A percentile compares a stretch with the other conserved stretches of the same genome.
phyloP scores from a whole-genome alignment of 2,329 filamentous ascomycete genomes.

The Colletotrichum magnum region DNA sequence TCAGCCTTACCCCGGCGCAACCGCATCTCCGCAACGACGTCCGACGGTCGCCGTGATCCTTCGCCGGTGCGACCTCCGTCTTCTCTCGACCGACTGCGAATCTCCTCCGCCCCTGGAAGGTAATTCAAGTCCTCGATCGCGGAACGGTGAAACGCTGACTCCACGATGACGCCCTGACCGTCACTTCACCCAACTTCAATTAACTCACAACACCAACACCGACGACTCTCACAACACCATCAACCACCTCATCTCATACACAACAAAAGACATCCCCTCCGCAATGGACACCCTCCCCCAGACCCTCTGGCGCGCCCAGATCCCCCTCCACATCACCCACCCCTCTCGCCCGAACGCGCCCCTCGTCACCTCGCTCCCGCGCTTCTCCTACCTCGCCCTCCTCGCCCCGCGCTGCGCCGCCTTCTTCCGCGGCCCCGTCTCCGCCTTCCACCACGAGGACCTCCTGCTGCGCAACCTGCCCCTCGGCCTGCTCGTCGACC shows the following conservation, averaged over 20 bases:
- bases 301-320: conserved; percentile 67
- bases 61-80: background rate
- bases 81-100: background rate
- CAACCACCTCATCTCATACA: background rate
- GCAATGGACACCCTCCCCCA: conserved; percentile 54
- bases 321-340: conserved; percentile 70
- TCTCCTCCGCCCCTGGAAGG: background rate
- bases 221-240: background rate
- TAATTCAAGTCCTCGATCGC: background rate
- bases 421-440: conserved; percentile 68
- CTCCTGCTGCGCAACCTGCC: conserved; percentile 67
- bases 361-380: conserved; percentile 68
- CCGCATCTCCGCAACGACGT: conserved; percentile 24
- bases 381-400: conserved; percentile 72
- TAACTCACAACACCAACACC: background rate
- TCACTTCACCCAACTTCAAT: background rate
- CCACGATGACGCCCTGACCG: conserved; percentile 24
- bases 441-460: conserved; percentile 71
- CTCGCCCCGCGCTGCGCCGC: conserved; percentile 68
- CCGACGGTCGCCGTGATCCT: conserved; percentile 1
- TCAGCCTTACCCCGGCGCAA: conserved; percentile 23
- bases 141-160: background rate
- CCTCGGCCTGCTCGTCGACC: conserved; percentile 68
- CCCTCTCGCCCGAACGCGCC: conserved; percentile 60
- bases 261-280: background rate